These are phyloP conservation scores for Macrophomina pseudophaseolina DNA, from an alignment of 2,329 filamentous ascomycete genomes.

Conservation along the genomic window DNA sequence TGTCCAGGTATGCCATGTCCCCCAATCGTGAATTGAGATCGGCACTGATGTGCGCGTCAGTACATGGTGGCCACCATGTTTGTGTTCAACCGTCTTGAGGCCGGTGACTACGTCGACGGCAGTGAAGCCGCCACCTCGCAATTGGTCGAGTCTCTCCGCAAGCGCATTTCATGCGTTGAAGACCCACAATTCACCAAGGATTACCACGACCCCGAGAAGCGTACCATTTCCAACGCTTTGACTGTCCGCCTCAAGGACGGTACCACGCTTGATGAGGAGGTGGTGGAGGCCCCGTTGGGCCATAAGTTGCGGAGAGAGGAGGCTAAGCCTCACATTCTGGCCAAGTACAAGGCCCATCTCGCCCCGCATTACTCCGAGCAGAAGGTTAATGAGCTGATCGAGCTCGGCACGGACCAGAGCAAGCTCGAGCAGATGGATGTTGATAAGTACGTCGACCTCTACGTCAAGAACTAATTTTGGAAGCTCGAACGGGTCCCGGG, in stretches of 20 bases:
- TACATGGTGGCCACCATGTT: conserved; percentile 99
- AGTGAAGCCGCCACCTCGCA: conserved; percentile 88
- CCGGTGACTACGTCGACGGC: conserved; percentile 91
- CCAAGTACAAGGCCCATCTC: conserved; percentile 94
- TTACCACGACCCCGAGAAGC: conserved; percentile 92
- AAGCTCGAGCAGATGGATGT: conserved; percentile 81
- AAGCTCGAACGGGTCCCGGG: background rate
- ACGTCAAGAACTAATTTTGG: conserved; percentile 58
- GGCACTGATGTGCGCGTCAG: conserved; percentile 41
- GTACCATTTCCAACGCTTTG: conserved; percentile 96
- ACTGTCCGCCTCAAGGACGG: conserved; percentile 95
- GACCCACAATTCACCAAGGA: conserved; percentile 92
- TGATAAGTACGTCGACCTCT: conserved; percentile 93
- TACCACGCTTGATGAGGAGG: conserved; percentile 86
- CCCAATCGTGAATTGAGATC: background rate
- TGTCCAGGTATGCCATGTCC: conserved; percentile 68
- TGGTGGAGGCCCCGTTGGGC: conserved; percentile 91
- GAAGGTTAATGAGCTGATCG: conserved; percentile 80
- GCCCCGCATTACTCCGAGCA: conserved; percentile 78
- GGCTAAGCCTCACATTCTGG: conserved; percentile 95
- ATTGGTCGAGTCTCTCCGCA: conserved; percentile 86
- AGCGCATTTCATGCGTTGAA: conserved; percentile 95
- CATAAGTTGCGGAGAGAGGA: conserved; percentile 91
- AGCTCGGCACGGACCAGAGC: conserved; percentile 75
- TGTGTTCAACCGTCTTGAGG: conserved; percentile 89